These are phyloP conservation scores for Claviceps fusiformis DNA, from an alignment of 2,329 filamentous ascomycete species.

Conservation along the genomic window DNA sequence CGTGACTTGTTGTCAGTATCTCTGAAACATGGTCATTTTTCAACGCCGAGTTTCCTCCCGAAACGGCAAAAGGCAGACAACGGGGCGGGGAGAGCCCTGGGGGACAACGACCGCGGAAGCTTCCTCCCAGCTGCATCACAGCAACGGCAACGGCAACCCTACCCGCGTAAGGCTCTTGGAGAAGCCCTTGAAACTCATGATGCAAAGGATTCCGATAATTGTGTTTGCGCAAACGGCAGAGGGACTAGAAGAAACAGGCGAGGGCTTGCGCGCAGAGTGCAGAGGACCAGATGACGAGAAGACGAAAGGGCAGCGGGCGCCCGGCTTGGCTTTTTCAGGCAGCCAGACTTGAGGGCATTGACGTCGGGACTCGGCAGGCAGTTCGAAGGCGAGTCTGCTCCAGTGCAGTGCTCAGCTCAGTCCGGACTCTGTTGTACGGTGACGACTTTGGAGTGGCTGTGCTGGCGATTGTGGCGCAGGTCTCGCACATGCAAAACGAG, in stretches of 20 bases:
- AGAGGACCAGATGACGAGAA: too few species aligned
- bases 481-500: not conserved
- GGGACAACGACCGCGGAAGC: not conserved
- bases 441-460: conserved; percentile 8
- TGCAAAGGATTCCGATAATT: conserved; percentile 6
- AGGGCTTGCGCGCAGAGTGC: conserved; percentile 1
- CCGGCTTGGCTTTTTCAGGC: conserved; percentile 1
- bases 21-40: not conserved
- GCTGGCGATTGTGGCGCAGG: conserved; percentile 6
- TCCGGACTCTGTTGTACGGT: not conserved
- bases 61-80: not conserved
- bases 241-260: not conserved
- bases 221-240: not conserved
- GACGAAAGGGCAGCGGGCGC: not conserved
- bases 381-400: not conserved
- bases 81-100: too few species aligned
- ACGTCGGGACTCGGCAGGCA: conserved; percentile 4
- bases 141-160: conserved; percentile 26
- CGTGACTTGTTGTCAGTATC: not conserved
- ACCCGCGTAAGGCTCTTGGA: conserved; percentile 80
- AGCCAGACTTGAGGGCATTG: conserved; percentile 4
- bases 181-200: conserved; percentile 96
- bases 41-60: not conserved
- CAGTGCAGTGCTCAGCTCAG: too few species aligned
- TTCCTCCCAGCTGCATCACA: too few species aligned